These are phyloP conservation scores for Tuber magnatum DNA, from an alignment of 495 filamentous ascomycete genomes.

Conservation along the genomic window DNA sequence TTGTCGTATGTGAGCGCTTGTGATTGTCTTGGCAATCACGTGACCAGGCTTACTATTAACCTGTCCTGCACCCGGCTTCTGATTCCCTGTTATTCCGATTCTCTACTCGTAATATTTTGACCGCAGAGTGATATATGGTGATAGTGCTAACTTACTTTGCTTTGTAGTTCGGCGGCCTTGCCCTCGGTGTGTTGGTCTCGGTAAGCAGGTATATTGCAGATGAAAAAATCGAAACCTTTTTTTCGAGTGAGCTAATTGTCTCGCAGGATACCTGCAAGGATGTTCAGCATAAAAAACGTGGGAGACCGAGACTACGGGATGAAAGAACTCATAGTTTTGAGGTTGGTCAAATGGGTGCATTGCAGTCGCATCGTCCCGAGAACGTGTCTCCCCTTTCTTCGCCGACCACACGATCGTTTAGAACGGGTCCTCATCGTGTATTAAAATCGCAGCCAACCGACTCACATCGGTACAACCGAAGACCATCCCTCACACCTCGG, in stretches of 20 bases:
- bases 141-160: conserved; percentile 28
- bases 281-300: conserved; percentile 93
- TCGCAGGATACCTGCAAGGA: conserved; percentile 78
- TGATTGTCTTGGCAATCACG: conserved; percentile 31
- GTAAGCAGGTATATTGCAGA: conserved; percentile 45
- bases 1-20: conserved; percentile 14
- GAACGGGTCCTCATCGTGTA: conserved; percentile 51
- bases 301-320: conserved; percentile 82
- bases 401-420: conserved; percentile 44
- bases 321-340: conserved; percentile 58
- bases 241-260: conserved; percentile 16
- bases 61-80: conserved; percentile 24
- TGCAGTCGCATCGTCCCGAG: conserved; percentile 34
- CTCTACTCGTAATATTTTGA: neutral
- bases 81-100: conserved; percentile 14
- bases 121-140: conserved; percentile 31
- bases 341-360: conserved; percentile 37
- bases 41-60: conserved; percentile 28
- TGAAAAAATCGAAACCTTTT: conserved; percentile 2
- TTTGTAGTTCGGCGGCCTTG: conserved; percentile 56
- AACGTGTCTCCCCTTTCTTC: conserved; percentile 44
- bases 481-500: conserved; percentile 42
- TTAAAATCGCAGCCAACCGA: conserved; percentile 52
- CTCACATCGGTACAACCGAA: conserved; percentile 46
- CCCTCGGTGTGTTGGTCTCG: conserved; percentile 54